These are phyloP conservation scores for Ascodesmis nigricans DNA, from an alignment of 495 filamentous ascomycete genomes.

Conservation along the genomic window DNA sequence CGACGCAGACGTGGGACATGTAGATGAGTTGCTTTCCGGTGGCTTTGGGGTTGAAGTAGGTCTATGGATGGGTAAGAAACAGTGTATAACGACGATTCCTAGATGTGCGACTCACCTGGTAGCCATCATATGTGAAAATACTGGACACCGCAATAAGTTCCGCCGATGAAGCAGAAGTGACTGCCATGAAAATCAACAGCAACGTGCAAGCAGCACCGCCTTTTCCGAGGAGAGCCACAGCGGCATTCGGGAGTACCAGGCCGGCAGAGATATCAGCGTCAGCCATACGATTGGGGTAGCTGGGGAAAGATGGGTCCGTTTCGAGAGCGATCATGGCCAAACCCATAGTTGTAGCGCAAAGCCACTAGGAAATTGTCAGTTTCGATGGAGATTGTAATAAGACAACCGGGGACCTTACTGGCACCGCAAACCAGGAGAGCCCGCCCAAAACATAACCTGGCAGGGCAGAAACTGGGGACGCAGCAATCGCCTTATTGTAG, in stretches of 20 bases:
- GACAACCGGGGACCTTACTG: too few relatives aligned
- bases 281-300: constrained; percentile 48
- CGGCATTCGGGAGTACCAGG: constrained; percentile 69
- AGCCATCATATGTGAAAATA: constrained; percentile 86
- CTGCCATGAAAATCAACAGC: constrained; percentile 87
- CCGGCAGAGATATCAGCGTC: constrained; percentile 62
- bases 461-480: constrained; percentile 66
- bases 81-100: constrained; percentile 31
- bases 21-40: constrained; percentile 64
- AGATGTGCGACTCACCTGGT: constrained; percentile 29
- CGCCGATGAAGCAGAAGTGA: constrained; percentile 72
- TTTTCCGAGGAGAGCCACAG: constrained; percentile 71
- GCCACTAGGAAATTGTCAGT: too few relatives aligned
- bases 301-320: constrained; percentile 47
- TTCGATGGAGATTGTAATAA: too few relatives aligned
- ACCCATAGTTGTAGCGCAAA: constrained; percentile 81
- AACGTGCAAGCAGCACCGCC: constrained; percentile 69
- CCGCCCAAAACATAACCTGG: constrained; percentile 86
- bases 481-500: constrained; percentile 93
- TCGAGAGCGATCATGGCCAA: constrained; percentile 74
- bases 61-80: constrained; percentile 11
- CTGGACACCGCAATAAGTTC: constrained; percentile 84
- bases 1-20: constrained; percentile 57
- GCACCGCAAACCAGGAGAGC: constrained; percentile 86
- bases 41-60: constrained; percentile 38